Base-by-base conservation (phyloP, 2,329 filamentous ascomycete genomes). In the Aspergillus luchuensis region DNA sequence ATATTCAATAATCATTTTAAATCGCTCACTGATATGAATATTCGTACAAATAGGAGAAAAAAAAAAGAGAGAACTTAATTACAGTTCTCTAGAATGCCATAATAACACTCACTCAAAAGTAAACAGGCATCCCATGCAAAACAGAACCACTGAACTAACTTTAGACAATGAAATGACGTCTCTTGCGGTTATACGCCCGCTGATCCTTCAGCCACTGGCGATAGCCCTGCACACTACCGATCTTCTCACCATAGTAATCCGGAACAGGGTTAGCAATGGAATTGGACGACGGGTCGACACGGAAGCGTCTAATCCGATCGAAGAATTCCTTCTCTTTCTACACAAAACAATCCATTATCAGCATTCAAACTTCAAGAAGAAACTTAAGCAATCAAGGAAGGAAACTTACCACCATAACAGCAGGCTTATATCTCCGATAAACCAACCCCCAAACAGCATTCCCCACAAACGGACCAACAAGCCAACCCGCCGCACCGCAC, bases 211-310 rank as follows among this genome's bases (percentile, higher is more conserved):
- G 80, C 95, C 95, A 99, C 76, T 92, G 89, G 71, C 95, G 84
- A 77, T 98, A 99, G 50, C 91, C 93, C 57, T 88, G 84, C 21
- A 98, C 92, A 71, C 92, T 97, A 55, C 91, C 91, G 70, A 99
- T 97, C 84, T 97, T 98, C 81, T 99, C 95, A 70, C 95, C 95
- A 72, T 99, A 99, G 79, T 97, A 99, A 76, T 99, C 95, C 47
- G 94, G 93, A 1, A 97, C 91, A 17, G 95, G 95, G 80, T 98
- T 98, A 56, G 91, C 87, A 68, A 95, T 89, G 43, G 91, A 96
- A 64, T 92, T 96, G 57, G 90, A 89, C 15, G 89, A 90, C 3
- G 95, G 94, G 75, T 99, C 94, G 63, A 96, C 94, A 25, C 95
- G 88, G 80, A 95, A 90, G 78, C 89, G 91, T 83, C 93, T 95